A percentile compares a stretch with the other conserved stretches of the same genome.
Conservation (phyloP, 2,329 filamentous ascomycete genomes). For the Alternaria arborescens region DNA sequence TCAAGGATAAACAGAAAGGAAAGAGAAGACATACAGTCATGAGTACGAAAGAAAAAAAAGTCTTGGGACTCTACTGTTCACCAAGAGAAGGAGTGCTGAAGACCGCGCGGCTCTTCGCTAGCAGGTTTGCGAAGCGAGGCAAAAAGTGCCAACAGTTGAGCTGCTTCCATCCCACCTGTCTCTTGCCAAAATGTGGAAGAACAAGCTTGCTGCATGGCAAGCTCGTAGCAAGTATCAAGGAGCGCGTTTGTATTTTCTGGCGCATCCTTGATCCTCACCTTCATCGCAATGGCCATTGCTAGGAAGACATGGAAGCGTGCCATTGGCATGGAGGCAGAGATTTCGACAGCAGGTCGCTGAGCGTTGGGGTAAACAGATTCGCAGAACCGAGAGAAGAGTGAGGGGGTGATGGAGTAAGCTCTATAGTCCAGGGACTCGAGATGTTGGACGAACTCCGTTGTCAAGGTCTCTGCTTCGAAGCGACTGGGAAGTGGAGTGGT, state of each 20-base stretch:
- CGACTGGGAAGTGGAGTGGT: constrained; percentile 44
- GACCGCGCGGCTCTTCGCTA: constrained; percentile 27
- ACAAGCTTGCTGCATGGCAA: constrained; percentile 47
- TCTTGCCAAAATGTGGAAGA: constrained; percentile 47
- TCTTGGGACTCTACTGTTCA: constrained; percentile 20
- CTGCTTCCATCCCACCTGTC: constrained; percentile 42
- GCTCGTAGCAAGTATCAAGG: constrained; percentile 47
- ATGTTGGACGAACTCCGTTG: constrained; percentile 44
- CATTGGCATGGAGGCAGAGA: constrained; percentile 41
- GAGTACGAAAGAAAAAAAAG: not conserved
- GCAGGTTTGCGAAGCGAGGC: constrained; percentile 38
- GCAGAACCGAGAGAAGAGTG: constrained; percentile 40
- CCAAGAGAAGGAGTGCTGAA: constrained; percentile 47
- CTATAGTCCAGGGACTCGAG: constrained; percentile 37
- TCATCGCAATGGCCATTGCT: constrained; percentile 50
- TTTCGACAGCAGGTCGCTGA: constrained; percentile 27
- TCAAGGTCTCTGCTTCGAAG: constrained; percentile 50
- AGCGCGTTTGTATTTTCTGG: constrained; percentile 43
- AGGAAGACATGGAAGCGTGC: constrained; percentile 50
- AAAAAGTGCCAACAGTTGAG: constrained; percentile 44
- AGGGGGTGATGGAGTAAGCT: constrained; percentile 36
- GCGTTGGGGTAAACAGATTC: constrained; percentile 46
- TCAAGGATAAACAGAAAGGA: not conserved
- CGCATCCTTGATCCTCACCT: constrained; percentile 41
- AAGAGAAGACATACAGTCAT: not conserved